Conservation (phyloP, 2,329 filamentous ascomycete species). For the Pseudogymnoascus sp. region DNA sequence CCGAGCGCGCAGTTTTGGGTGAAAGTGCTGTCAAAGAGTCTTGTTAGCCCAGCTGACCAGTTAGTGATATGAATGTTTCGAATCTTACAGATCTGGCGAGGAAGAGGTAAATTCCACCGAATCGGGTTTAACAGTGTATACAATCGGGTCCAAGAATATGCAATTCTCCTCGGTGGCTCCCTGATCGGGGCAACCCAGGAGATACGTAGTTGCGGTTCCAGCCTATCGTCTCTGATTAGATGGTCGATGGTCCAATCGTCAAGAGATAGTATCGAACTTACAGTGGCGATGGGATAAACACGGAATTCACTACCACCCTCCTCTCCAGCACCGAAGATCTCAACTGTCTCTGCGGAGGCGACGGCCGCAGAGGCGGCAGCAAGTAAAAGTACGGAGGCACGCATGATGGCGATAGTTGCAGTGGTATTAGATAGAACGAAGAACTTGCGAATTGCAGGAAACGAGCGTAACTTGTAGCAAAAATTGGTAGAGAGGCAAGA, state of each 20-base stretch:
- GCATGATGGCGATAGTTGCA: neutral
- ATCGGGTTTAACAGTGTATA: neutral
- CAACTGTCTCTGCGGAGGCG: neutral
- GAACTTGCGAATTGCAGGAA: neutral
- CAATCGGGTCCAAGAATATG: neutral
- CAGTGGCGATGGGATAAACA: neutral
- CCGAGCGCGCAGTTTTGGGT: neutral
- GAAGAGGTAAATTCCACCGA: neutral
- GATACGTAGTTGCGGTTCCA: neutral
- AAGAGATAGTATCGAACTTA: neutral
- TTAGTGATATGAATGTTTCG: neutral
- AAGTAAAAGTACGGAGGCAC: constrained; percentile 3
- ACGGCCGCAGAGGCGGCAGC: neutral
- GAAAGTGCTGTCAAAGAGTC: neutral
- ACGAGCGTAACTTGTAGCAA: neutral
- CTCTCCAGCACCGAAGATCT: neutral
- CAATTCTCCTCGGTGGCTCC: neutral
- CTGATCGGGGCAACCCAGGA: neutral
- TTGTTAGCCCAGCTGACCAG: neutral
- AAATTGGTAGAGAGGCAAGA: neutral
- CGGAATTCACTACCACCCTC: neutral
- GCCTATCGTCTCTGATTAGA: neutral
- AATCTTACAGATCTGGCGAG: neutral
- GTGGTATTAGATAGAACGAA: neutral
- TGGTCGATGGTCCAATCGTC: neutral